A percentile compares a stretch with the other conserved stretches of the same genome.
phyloP scores from a whole-genome alignment of 164 flowering plant species.

The Macadamia integrifolia region DNA sequence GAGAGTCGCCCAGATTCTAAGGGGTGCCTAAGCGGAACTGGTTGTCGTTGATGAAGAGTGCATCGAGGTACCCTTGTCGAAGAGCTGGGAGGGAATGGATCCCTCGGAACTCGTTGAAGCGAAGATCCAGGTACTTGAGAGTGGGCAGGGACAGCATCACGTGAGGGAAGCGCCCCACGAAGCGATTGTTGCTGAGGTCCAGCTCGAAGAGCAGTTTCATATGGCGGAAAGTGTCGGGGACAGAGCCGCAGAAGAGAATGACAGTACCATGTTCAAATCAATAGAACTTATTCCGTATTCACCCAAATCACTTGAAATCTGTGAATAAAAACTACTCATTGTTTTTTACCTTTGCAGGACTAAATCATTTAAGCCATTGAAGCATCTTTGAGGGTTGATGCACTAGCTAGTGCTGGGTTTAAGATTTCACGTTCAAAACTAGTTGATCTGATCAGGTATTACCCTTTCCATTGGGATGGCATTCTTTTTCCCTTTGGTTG shows the following conservation, averaged over 20 bases:
- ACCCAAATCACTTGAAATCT: too few relatives aligned
- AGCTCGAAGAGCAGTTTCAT: conserved; percentile 65
- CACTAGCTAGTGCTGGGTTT: conserved; percentile 92
- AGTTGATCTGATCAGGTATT: conserved; percentile 73
- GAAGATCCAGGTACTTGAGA: conserved; percentile 64
- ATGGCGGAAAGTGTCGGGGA: conserved; percentile 39
- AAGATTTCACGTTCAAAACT: conserved; percentile 87
- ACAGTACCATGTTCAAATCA: too few relatives aligned
- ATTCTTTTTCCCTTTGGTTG: neutral
- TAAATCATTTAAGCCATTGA: conserved; percentile 60
- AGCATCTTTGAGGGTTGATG: conserved; percentile 79
- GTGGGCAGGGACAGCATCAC: conserved; percentile 52
- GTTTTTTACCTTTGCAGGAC: conserved; percentile 44
- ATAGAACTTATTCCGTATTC: too few relatives aligned
- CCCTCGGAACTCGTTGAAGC: conserved; percentile 87
- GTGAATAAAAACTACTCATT: neutral
- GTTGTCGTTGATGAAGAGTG: conserved; percentile 39
- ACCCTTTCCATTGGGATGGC: neutral
- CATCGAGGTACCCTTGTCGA: conserved; percentile 40
- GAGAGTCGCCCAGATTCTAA: conserved; percentile 66
- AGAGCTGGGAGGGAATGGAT: conserved; percentile 39
- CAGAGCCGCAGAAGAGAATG: conserved; percentile 48
- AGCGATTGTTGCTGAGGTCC: conserved; percentile 78
- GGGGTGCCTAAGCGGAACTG: conserved; percentile 63
- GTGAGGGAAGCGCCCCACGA: conserved; percentile 60